These are phyloP conservation scores for Aspergillus persii DNA, from an alignment of 2,329 filamentous ascomycete genomes.

Conservation along the genomic window DNA sequence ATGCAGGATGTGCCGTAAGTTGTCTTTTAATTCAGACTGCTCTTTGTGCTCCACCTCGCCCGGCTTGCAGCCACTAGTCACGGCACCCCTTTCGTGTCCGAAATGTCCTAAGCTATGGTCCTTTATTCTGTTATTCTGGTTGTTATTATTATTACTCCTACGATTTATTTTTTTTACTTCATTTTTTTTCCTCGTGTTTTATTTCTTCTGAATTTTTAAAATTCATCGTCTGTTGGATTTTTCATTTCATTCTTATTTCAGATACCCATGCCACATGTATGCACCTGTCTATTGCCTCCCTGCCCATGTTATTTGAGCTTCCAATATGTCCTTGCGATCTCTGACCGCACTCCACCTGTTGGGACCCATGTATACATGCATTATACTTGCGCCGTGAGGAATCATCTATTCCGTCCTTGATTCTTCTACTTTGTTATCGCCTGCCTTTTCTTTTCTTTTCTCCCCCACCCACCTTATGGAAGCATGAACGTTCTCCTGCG, in stretches of 20 bases:
- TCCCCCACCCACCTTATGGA: background rate
- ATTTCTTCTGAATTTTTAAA: slow-evolving; percentile 3
- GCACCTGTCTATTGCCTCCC: slow-evolving; percentile 17
- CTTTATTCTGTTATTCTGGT: background rate
- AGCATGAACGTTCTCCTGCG: background rate
- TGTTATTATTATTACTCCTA: slow-evolving; percentile 1
- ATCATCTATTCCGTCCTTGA: background rate
- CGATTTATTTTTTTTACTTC: background rate
- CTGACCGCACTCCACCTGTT: slow-evolving; percentile 3
- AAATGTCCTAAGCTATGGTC: slow-evolving; percentile 30
- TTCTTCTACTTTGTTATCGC: slow-evolving; percentile 6
- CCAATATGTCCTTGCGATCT: slow-evolving; percentile 12
- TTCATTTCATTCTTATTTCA: slow-evolving; percentile 9
- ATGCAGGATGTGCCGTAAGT: slow-evolving; percentile 57
- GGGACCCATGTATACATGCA: slow-evolving; percentile 11
- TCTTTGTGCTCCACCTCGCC: slow-evolving; percentile 30
- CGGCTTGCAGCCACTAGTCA: slow-evolving; percentile 32
- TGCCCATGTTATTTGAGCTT: slow-evolving; percentile 7
- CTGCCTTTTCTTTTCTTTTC: slow-evolving; percentile 1
- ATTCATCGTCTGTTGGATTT: background rate
- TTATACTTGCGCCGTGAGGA: slow-evolving; percentile 12
- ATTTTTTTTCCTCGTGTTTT: slow-evolving; percentile 1
- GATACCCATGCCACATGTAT: slow-evolving; percentile 28
- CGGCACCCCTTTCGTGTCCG: slow-evolving; percentile 27
- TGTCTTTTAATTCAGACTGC: slow-evolving; percentile 40